Evolutionary conservation across 768 basidiomycete species (phyloP).

Genomic region (Mycena alexandri): DNA sequence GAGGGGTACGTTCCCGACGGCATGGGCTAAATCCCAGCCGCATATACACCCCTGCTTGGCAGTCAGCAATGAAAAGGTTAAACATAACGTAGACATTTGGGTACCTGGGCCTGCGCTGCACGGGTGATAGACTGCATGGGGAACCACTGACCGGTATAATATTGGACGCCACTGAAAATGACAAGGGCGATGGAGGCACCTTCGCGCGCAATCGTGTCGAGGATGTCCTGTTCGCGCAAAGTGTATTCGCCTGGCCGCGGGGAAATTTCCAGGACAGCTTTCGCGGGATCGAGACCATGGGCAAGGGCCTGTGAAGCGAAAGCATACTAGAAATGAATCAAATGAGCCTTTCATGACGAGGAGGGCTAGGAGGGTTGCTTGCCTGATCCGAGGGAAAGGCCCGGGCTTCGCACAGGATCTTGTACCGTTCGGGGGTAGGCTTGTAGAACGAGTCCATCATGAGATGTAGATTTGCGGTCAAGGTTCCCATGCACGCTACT

Average conservation of each 20-base stretch:
- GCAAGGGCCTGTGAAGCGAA: slow-evolving; percentile 91
- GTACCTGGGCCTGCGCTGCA: slow-evolving; percentile 87
- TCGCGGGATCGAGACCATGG: slow-evolving; percentile 81
- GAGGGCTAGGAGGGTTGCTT: slow-evolving; percentile 13
- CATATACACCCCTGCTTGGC: slow-evolving; percentile 85
- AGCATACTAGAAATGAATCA: slow-evolving; percentile 76
- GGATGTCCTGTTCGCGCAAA: slow-evolving; percentile 91
- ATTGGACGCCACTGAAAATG: slow-evolving; percentile 94
- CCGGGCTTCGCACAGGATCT: slow-evolving; percentile 93
- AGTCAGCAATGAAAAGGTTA: slow-evolving; percentile 35
- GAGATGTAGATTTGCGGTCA: slow-evolving; percentile 96
- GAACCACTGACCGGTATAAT: slow-evolving; percentile 97
- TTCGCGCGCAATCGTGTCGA: slow-evolving; percentile 77
- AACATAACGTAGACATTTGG: slow-evolving; percentile 29
- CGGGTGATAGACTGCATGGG: slow-evolving; percentile 87
- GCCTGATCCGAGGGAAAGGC: slow-evolving; percentile 99
- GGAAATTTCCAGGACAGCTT: slow-evolving; percentile 81
- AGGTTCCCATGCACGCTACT: slow-evolving; percentile 94
- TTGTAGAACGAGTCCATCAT: slow-evolving; percentile 96
- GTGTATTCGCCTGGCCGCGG: slow-evolving; percentile 88
- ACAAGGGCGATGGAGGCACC: slow-evolving; percentile 89
- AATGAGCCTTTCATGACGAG: slow-evolving; percentile 26
- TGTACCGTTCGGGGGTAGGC: slow-evolving; percentile 86
- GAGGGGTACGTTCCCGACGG: slow-evolving; percentile 92
- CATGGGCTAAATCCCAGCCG: slow-evolving; percentile 98